Evolutionary conservation across 2,329 filamentous ascomycete species (phyloP).

Genomic region (Penicillium verrucosum): DNA sequence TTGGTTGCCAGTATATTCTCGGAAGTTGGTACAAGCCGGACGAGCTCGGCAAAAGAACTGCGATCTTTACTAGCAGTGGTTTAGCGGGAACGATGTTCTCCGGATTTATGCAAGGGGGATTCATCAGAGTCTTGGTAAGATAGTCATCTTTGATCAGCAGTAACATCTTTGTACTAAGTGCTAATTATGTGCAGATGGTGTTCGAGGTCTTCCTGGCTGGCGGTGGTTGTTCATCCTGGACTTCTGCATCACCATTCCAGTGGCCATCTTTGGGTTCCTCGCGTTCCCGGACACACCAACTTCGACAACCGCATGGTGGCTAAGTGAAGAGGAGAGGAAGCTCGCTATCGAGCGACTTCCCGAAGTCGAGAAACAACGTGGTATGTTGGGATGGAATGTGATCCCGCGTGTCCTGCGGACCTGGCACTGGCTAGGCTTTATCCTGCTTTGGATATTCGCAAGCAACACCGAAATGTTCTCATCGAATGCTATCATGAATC

Average conservation of each 20-base stretch:
- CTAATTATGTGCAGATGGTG: background rate
- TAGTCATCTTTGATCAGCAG: background rate
- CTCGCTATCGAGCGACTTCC: background rate
- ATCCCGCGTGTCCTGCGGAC: background rate
- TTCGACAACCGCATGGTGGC: background rate
- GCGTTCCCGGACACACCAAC: background rate
- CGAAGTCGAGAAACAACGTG: background rate
- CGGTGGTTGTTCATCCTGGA: background rate
- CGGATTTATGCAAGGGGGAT: background rate
- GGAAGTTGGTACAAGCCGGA: background rate
- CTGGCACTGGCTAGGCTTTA: background rate
- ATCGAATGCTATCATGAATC: background rate
- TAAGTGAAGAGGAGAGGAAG: background rate
- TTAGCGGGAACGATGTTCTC: background rate
- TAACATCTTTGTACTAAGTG: background rate
- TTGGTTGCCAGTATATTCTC: background rate
- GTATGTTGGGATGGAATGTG: background rate
- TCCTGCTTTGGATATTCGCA: background rate
- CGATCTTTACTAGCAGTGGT: background rate
- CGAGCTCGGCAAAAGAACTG: background rate
- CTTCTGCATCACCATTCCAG: background rate
- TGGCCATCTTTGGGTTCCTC: background rate
- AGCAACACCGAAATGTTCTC: background rate
- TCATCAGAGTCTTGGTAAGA: background rate
- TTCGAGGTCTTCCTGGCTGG: background rate